Evolutionary conservation across 129 eudicot species (phyloP).

Genomic region (Mikania micrantha): DNA sequence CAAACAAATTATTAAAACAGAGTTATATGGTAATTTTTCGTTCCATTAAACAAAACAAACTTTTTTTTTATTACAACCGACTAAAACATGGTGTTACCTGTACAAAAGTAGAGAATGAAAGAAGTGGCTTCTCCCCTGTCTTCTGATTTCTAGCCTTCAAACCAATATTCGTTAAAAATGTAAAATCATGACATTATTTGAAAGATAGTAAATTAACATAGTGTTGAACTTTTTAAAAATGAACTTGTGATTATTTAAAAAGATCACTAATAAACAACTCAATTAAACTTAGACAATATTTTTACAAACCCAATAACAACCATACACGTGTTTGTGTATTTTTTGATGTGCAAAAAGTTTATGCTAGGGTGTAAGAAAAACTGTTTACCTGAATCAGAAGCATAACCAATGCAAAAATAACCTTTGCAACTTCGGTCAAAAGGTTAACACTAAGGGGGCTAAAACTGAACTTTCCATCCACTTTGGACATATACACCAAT

Average conservation of each 20-base stretch:
- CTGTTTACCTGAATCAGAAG: conserved; percentile 70
- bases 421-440: conserved; percentile 85
- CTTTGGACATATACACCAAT: conserved; percentile 95
- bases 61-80: no score
- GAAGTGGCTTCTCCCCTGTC: conserved; percentile 87
- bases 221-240: background rate
- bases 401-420: conserved; percentile 88
- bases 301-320: background rate
- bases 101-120: conserved; percentile 65
- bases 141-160: conserved; percentile 88
- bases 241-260: background rate
- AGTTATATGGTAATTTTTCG: no score
- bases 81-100: conserved; percentile 48
- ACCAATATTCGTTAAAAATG: background rate
- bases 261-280: background rate
- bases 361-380: background rate
- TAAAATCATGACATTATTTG: background rate
- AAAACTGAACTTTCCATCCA: conserved; percentile 93
- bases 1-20: no score
- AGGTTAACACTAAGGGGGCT: conserved; percentile 98
- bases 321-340: background rate
- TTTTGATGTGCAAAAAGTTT: background rate
- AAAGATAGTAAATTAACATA: background rate
- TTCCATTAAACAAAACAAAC: background rate
- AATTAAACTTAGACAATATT: background rate